A percentile compares a stretch with the other conserved stretches of the same genome.
Conservation (phyloP, 2,329 filamentous ascomycete species). For the Botrytis paeoniae region DNA sequence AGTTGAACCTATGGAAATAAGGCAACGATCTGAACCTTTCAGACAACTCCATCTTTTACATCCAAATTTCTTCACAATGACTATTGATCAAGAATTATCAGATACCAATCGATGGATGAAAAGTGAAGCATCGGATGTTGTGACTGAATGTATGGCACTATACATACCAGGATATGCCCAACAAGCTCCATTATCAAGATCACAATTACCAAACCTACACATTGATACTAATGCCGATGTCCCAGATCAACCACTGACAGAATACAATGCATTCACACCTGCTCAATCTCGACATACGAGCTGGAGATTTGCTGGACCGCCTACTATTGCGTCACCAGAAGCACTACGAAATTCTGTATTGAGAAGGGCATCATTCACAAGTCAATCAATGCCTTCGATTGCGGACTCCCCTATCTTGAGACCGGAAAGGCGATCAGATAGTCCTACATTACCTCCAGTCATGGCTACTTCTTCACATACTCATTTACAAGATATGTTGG, state of each 20-base stretch:
- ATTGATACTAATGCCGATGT: conserved; percentile 32
- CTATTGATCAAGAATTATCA: conserved; percentile 73
- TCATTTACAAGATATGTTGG: conserved; percentile 58
- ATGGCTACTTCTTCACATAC: conserved; percentile 50
- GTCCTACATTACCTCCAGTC: conserved; percentile 59
- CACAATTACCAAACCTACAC: conserved; percentile 17
- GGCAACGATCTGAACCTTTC: conserved; percentile 72
- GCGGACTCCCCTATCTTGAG: conserved; percentile 42
- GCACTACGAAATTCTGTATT: conserved; percentile 41
- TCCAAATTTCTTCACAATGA: conserved; percentile 79
- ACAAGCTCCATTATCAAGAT: conserved; percentile 23
- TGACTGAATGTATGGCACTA: conserved; percentile 75
- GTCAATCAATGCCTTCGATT: conserved; percentile 45
- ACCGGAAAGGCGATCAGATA: conserved; percentile 46
- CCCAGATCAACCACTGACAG: conserved; percentile 32
- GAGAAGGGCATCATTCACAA: conserved; percentile 51
- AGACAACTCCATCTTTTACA: conserved; percentile 71
- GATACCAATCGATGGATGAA: conserved; percentile 77
- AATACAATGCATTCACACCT: conserved; percentile 27
- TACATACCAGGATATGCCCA: conserved; percentile 41
- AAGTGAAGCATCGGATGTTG: conserved; percentile 74
- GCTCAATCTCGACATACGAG: conserved; percentile 41
- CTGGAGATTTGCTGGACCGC: conserved; percentile 55
- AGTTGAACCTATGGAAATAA: conserved; percentile 73
- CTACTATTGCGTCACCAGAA: conserved; percentile 40